Conservation (phyloP, 169 alveolate genomes). For the Cryptosporidium ubiquitum region DNA sequence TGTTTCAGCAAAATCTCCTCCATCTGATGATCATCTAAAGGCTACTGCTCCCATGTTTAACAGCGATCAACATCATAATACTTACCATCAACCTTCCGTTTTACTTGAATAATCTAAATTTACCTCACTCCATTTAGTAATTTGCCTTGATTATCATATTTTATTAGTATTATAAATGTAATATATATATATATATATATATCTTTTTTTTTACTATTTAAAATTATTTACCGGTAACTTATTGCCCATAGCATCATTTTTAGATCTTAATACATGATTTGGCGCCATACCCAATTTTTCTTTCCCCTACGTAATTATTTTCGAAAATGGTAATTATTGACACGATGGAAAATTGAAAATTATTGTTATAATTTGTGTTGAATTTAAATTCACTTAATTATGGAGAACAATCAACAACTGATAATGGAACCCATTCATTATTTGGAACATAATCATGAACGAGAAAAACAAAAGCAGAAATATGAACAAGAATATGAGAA, state of each 20-base stretch:
- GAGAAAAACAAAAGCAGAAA: too few species aligned
- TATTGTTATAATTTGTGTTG: not conserved
- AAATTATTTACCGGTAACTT: not conserved
- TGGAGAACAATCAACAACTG: not conserved
- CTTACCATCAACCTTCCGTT: not conserved
- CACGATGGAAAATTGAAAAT: not conserved
- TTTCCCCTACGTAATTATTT: not conserved
- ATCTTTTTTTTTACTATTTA: too few species aligned
- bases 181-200: too few species aligned
- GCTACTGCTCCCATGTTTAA: not conserved
- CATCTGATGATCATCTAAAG: not conserved
- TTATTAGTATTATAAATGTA: too few species aligned
- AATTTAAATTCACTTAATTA: too few species aligned
- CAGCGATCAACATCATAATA: not conserved
- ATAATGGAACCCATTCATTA: too few species aligned
- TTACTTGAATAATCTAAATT: not conserved
- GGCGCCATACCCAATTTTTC: not conserved
- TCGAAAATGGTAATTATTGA: not conserved
- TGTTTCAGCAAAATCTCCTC: conserved; percentile 21
- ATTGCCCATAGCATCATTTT: not conserved
- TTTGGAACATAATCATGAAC: too few species aligned
- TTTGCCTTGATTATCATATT: too few species aligned
- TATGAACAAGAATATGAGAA: too few species aligned
- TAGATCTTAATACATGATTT: not conserved
- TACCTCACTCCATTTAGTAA: too few species aligned